Base-by-base conservation (phyloP, 352 stramenopile genomes). In the Phytophthora uliginosa region DNA sequence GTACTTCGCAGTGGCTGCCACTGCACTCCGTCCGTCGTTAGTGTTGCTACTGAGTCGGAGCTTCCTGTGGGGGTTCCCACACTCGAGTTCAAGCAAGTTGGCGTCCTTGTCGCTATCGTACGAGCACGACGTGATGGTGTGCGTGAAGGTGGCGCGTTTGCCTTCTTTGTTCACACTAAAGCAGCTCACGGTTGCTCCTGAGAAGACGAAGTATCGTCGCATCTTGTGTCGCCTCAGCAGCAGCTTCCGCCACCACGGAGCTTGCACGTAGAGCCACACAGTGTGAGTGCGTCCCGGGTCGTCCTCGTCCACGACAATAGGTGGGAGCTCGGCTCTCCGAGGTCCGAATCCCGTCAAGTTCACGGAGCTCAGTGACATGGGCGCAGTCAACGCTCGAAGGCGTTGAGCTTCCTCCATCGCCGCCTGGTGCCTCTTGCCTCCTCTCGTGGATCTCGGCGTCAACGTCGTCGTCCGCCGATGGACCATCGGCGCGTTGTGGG, bases 131-230 rank as follows among this genome's bases (percentile, higher is more conserved):
- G 55, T 60, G 59, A 89, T 53, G 6, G n/a, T 65, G 24, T 58
- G 34, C 9, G 66, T 76, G 57, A 85, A 85, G 6, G 63, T 61
- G 7, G 82, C 73, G 0, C 60, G 40, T 42, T 87, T 77, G 24
- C 80, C 80, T 62, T 86, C 80, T 48, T 80, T 82, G 65, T 90
- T 90, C 12, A 88, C 74, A 42, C 62, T 70, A 63, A 90, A 90
- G 62, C 78, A 85, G 76, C 82, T 86, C 40, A 88, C 54, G 12
- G 48, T 84, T 18, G 57, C 65, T 3, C 71, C 76, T 6, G 73
- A 85, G 54, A 88, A 73, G 38, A 87, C 80, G 22, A 88, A 82
- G 60, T 85, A 84, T 22, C 63, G 58, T 36, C 74, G 38, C 26
- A 76, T 61, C 0, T 59, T 59, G 3, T 71, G 67, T 13, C 69